Conservation (phyloP, 208 protist species). For the Crithidia acanthocephali region DNA sequence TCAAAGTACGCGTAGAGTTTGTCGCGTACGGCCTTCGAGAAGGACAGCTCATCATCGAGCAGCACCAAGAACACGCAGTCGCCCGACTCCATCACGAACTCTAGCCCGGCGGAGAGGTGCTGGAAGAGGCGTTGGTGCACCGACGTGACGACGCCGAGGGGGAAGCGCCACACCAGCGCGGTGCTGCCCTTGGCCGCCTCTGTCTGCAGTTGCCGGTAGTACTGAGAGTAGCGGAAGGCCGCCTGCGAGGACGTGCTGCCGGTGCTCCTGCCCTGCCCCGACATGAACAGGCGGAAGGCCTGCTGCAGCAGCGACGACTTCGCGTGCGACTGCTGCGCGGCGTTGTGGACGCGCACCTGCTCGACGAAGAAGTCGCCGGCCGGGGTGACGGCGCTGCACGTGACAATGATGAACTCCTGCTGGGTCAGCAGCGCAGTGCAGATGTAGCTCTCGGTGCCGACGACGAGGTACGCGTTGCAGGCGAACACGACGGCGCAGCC, state of each 20-base stretch:
- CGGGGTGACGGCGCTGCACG: conserved; percentile 60
- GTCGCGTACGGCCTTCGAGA: conserved; percentile 52
- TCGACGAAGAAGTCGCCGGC: conserved; percentile 68
- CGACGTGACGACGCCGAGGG: conserved; percentile 42
- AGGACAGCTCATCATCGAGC: conserved; percentile 69
- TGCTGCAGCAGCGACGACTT: conserved; percentile 48
- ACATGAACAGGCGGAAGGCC: conserved; percentile 49
- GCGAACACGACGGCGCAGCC: conserved; percentile 35
- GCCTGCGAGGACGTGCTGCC: conserved; percentile 44
- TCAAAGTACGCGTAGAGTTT: conserved; percentile 36
- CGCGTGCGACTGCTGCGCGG: conserved; percentile 37
- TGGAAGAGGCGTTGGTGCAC: conserved; percentile 76
- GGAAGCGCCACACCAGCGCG: conserved; percentile 65
- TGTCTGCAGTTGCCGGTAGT: conserved; percentile 71
- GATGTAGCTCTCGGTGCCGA: conserved; percentile 61
- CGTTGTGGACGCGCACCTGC: conserved; percentile 49
- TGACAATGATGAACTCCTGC: conserved; percentile 65
- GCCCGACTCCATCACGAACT: conserved; percentile 70
- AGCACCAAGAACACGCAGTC: conserved; percentile 60
- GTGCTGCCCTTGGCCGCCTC: conserved; percentile 43
- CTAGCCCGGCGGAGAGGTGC: conserved; percentile 60
- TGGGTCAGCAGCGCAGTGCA: conserved; percentile 57
- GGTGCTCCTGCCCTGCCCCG: conserved; percentile 25
- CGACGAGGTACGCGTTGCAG: conserved; percentile 70
- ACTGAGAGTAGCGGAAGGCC: conserved; percentile 73